Conservation (phyloP, 257 asterid genomes). For the Ocimum tenuiflorum region DNA sequence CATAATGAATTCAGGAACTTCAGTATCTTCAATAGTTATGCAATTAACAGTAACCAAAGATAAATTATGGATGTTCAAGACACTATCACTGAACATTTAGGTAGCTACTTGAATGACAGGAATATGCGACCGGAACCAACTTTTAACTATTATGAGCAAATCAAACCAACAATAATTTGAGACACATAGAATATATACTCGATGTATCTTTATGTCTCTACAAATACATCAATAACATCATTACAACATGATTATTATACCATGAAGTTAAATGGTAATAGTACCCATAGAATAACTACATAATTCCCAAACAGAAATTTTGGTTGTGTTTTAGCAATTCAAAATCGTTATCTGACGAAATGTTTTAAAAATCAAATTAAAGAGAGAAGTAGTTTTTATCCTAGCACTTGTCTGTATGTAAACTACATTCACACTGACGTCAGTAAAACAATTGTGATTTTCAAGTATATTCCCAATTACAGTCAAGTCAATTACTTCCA, state of each 20-base stretch:
- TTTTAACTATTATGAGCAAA: background rate
- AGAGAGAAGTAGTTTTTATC: background rate
- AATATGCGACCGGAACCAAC: background rate
- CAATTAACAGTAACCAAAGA: slow-evolving; percentile 2
- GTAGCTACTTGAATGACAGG: slow-evolving; percentile 8
- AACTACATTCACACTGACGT: background rate
- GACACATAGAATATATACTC: background rate
- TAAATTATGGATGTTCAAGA: background rate
- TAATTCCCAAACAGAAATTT: background rate
- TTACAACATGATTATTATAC: background rate
- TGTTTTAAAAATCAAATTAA: background rate
- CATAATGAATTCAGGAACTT: slow-evolving; percentile 2
- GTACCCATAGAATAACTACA: background rate
- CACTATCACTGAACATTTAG: background rate
- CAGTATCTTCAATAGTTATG: background rate
- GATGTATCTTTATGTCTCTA: background rate
- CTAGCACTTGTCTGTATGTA: background rate
- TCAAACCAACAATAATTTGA: slow-evolving; percentile 1
- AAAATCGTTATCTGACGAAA: background rate
- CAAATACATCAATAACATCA: slow-evolving; percentile 2
- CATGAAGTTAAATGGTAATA: background rate
- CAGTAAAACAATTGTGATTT: background rate
- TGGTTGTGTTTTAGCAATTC: background rate
- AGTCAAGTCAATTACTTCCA: background rate
- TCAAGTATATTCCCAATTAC: background rate